Evolutionary conservation across 768 basidiomycete genomes (phyloP).

Genomic region (Pisolithus albus): DNA sequence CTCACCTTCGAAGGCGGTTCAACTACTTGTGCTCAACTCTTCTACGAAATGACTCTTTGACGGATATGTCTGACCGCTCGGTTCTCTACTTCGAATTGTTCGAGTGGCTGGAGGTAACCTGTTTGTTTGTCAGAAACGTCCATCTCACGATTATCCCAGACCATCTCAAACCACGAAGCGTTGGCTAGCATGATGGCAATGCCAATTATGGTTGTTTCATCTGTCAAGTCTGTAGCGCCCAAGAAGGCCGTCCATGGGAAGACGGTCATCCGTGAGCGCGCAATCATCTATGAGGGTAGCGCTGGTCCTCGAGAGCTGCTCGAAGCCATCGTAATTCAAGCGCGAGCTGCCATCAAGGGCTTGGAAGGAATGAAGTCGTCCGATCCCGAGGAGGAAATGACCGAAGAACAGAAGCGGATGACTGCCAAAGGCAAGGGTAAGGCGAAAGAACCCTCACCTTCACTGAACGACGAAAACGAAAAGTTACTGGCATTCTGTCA

Average conservation of each 20-base stretch:
- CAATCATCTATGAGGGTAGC: conserved; percentile 84
- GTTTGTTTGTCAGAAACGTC: background rate
- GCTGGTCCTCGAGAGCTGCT: conserved; percentile 86
- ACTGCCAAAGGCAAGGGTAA: conserved; percentile 65
- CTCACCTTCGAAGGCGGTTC: conserved; percentile 87
- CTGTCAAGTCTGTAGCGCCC: conserved; percentile 56
- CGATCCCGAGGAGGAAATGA: conserved; percentile 59
- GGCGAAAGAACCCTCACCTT: conserved; percentile 36
- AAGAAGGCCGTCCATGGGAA: conserved; percentile 43
- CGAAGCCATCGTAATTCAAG: conserved; percentile 88
- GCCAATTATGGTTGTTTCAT: conserved; percentile 85
- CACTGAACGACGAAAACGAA: conserved; percentile 63
- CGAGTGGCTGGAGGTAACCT: conserved; percentile 81
- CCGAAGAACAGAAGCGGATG: conserved; percentile 87
- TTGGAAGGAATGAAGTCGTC: conserved; percentile 56
- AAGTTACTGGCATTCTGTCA: conserved; percentile 78
- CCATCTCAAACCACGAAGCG: conserved; percentile 88
- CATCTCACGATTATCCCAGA: conserved; percentile 39
- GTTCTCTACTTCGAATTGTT: conserved; percentile 84
- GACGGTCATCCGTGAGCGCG: conserved; percentile 65
- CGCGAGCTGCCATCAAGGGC: conserved; percentile 85
- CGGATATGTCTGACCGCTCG: conserved; percentile 88
- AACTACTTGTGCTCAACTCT: conserved; percentile 82
- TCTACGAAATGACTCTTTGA: conserved; percentile 84
- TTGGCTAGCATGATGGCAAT: conserved; percentile 94